These are phyloP conservation scores for Viscum album DNA, from an alignment of 177 flowering plant genomes.

Conservation along the genomic window DNA sequence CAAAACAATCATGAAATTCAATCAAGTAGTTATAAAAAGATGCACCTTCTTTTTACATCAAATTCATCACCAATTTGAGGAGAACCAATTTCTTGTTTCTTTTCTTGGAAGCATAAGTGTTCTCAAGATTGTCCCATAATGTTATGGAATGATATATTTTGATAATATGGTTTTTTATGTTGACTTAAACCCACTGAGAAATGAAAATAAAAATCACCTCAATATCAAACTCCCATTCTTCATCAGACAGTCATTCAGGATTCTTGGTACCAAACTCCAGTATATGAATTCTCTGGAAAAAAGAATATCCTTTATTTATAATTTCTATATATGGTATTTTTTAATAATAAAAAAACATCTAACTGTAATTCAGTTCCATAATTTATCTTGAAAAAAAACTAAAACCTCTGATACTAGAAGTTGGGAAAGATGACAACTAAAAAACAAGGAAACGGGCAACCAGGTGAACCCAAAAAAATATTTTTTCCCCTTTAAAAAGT, in stretches of 20 bases:
- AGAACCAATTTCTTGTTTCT: neutral
- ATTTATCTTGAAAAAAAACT: neutral
- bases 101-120: neutral
- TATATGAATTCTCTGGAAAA: neutral
- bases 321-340: neutral
- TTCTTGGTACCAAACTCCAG: neutral
- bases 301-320: neutral
- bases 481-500: too few relatives aligned
- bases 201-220: neutral
- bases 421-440: neutral
- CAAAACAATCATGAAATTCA: neutral
- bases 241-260: neutral
- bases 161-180: neutral
- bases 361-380: neutral
- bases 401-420: neutral
- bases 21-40: neutral
- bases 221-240: neutral
- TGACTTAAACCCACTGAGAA: neutral
- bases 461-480: too few relatives aligned
- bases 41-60: neutral
- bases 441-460: neutral
- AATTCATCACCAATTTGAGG: neutral
- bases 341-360: neutral
- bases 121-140: neutral
- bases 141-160: neutral